phyloP scores from a whole-genome alignment of 768 basidiomycete genomes.

The Russula compacta region DNA sequence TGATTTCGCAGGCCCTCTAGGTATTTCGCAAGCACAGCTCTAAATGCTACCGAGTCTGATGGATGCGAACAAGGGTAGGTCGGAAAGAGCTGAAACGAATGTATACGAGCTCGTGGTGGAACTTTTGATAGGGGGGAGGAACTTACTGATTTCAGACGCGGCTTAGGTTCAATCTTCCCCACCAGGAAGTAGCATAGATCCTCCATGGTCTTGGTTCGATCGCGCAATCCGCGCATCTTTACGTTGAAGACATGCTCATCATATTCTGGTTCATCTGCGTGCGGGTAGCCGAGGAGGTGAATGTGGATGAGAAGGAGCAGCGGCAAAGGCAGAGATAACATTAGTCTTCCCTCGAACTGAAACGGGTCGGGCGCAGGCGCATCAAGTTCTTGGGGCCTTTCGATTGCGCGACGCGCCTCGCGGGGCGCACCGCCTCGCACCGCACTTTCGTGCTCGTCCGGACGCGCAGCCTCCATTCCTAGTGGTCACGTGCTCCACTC shows the following conservation, averaged over 20 bases:
- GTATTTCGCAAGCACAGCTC: slow-evolving; percentile 42
- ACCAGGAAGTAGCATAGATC: slow-evolving; percentile 44
- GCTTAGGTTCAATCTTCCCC: slow-evolving; percentile 32
- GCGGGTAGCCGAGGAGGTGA: slow-evolving; percentile 43
- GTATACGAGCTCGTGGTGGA: neutral
- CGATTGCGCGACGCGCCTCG: slow-evolving; percentile 8
- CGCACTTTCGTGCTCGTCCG: neutral
- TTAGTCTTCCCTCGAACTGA: neutral
- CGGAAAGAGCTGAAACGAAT: slow-evolving; percentile 33
- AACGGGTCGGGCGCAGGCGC: neutral
- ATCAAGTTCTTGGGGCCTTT: neutral
- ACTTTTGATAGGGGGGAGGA: slow-evolving; percentile 5
- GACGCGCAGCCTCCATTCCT: too few species aligned
- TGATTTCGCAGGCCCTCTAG: slow-evolving; percentile 38
- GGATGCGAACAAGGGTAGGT: slow-evolving; percentile 46
- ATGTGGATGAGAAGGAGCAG: slow-evolving; percentile 45
- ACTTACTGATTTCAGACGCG: slow-evolving; percentile 24
- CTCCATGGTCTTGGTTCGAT: slow-evolving; percentile 44
- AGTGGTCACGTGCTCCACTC: too few species aligned
- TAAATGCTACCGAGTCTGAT: slow-evolving; percentile 43
- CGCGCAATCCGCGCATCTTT: slow-evolving; percentile 37
- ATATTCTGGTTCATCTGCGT: slow-evolving; percentile 40
- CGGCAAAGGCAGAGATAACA: slow-evolving; percentile 30
- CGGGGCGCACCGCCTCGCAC: neutral
- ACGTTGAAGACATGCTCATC: slow-evolving; percentile 41